phyloP scores from a whole-genome alignment of 164 flowering plant species.

The Umbellularia californica region DNA sequence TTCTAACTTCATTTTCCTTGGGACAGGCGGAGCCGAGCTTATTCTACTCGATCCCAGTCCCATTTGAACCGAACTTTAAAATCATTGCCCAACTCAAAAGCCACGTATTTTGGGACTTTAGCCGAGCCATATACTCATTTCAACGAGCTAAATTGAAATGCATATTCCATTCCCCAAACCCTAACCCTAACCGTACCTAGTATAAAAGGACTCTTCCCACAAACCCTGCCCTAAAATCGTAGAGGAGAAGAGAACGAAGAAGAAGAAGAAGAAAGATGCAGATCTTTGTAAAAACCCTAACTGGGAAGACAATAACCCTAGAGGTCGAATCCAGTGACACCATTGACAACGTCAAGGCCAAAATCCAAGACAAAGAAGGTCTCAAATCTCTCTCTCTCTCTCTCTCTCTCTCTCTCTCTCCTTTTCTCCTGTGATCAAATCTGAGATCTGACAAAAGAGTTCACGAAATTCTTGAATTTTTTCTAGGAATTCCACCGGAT shows the following conservation, averaged over 20 bases:
- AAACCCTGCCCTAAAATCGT: too few species aligned
- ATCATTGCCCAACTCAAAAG: too few species aligned
- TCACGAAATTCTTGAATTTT: background rate
- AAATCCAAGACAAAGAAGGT: conserved; percentile 28
- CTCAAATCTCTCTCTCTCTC: background rate
- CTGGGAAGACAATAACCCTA: conserved; percentile 59
- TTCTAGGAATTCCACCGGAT: conserved; percentile 27
- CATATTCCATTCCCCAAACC: background rate
- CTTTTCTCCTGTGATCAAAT: too few species aligned
- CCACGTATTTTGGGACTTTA: too few species aligned
- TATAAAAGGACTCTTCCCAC: background rate
- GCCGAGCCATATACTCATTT: too few species aligned
- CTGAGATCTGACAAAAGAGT: background rate
- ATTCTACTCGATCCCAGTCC: too few species aligned
- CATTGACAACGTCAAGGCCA: conserved; percentile 28
- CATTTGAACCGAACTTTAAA: too few species aligned
- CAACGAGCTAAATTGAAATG: too few species aligned
- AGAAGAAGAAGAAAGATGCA: conserved; percentile 36
- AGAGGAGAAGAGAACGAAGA: background rate
- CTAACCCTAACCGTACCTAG: background rate
- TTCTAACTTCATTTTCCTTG: too few species aligned
- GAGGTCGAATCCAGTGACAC: conserved; percentile 42
- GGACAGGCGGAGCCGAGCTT: fast-evolving
- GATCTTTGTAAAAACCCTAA: conserved; percentile 66
- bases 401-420: background rate